Evolutionary conservation across 371 early-diverging fungal genomes (phyloP).

Genomic region (Apophysomyces variabilis): DNA sequence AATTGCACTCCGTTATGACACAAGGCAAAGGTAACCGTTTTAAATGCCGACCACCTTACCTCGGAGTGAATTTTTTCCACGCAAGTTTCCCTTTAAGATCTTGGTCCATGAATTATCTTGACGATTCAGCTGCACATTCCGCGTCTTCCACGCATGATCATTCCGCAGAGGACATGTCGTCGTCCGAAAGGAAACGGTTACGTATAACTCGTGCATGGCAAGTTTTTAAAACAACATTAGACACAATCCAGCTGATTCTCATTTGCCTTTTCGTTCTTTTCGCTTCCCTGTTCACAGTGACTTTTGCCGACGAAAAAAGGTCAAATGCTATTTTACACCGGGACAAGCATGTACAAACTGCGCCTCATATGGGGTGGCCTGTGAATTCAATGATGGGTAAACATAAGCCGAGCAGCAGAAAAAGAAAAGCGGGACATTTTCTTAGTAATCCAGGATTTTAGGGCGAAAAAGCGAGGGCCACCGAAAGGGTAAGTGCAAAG

Average conservation of each 20-base stretch:
- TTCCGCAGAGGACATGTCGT: neutral
- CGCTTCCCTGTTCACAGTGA: conserved; percentile 25
- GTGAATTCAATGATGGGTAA: conserved; percentile 21
- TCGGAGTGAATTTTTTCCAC: conserved; percentile 2
- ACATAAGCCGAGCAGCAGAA: neutral
- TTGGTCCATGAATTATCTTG: conserved; percentile 3
- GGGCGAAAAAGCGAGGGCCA: conserved; percentile 38
- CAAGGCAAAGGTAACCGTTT: neutral
- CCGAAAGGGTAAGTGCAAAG: conserved; percentile 32
- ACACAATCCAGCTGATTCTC: neutral
- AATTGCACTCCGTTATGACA: conserved; percentile 9
- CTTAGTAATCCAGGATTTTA: conserved; percentile 11
- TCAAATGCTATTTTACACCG: conserved; percentile 34
- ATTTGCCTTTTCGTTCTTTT: neutral
- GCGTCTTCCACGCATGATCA: neutral
- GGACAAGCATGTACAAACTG: conserved; percentile 40
- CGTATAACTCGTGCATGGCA: conserved; percentile 9
- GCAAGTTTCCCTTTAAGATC: conserved; percentile 5
- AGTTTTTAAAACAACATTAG: neutral
- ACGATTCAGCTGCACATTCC: neutral
- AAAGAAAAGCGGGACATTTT: neutral
- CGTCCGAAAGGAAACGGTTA: conserved; percentile 6
- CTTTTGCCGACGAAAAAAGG: conserved; percentile 40
- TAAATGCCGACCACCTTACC: conserved; percentile 1
- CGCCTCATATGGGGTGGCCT: conserved; percentile 28